Base-by-base conservation (phyloP, 148 eudicot genomes). In the Limonium bicolor region DNA sequence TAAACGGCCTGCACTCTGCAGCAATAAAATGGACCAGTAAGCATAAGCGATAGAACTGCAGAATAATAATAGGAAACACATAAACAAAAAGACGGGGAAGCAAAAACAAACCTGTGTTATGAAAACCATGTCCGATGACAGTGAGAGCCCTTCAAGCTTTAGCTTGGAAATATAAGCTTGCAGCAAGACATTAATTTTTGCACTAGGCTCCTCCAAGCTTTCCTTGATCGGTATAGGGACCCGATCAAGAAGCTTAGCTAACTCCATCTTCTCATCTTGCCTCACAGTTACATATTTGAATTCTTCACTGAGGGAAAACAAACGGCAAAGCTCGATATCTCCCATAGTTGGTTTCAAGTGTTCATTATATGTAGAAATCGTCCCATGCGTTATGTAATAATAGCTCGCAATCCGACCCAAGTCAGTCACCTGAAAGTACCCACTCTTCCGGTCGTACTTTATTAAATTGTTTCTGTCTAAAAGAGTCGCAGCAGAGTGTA, bases 81-180 rank as follows among this genome's bases (percentile, higher is more conserved):
- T n/a, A n/a, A n/a, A n/a, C n/a, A n/a, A n/a, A n/a, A n/a, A n/a
- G n/a, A n/a, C n/a, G n/a, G n/a, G n/a, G n/a, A n/a, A n/a, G n/a
- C n/a, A n/a, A n/a, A n/a, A n/a, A n/a, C n/a, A n/a, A n/a, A 82
- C 93, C 86, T 82, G 86, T 31, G 94, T 79, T 25, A 83, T 70
- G 44, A 41, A 83, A 36, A 83, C 94, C 94, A 83, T 83, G 64
- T 83, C 94, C 30, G 94, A 83, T 17, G 88, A 65, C 50, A 83
- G 63, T 33, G 94, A 83, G 27, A 76, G 56, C 47, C 88, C 88
- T 61, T 83, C 88, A 60, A 83, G 94, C 71, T 79, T 83, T 55
- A 79, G 57, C 62, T 70, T 80, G 12, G 88, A 79, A 48, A 83
- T 79, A 68, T 79, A 83, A 6, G 94, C 84, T 59, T 83, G 94